A percentile compares a stretch with the other conserved stretches of the same genome.
Evolutionary conservation across 1,284 basidiomycete genomes (phyloP).

Genomic region (Tranzscheliella williamsii): DNA sequence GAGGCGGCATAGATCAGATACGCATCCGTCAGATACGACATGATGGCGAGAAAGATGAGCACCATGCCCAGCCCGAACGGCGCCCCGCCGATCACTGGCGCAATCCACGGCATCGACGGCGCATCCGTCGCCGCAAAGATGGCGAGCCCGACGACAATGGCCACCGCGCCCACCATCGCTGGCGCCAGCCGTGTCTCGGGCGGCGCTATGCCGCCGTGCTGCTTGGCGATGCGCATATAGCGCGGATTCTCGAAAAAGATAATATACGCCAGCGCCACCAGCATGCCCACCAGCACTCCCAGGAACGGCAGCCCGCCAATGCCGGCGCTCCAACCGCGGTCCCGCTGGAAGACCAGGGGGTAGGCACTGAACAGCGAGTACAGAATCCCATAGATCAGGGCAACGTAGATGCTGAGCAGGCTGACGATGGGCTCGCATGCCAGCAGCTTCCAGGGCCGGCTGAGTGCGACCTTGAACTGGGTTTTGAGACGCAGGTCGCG

Average conservation of each 20-base stretch:
- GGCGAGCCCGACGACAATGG: constrained; percentile 63
- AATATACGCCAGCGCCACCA: constrained; percentile 44
- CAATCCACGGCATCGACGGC: constrained; percentile 60
- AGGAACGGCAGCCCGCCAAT: constrained; percentile 59
- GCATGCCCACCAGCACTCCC: constrained; percentile 57
- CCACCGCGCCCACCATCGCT: constrained; percentile 56
- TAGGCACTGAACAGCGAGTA: constrained; percentile 57
- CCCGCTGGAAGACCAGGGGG: constrained; percentile 56
- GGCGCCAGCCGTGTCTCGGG: constrained; percentile 49
- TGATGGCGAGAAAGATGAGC: constrained; percentile 67
- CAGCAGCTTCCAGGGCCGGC: constrained; percentile 62
- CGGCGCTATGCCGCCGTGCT: constrained; percentile 50
- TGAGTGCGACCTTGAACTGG: constrained; percentile 47
- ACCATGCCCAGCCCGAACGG: constrained; percentile 59
- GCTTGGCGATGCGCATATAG: constrained; percentile 35
- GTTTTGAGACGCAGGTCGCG: constrained; percentile 36
- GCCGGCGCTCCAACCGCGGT: constrained; percentile 51
- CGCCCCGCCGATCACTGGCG: constrained; percentile 35
- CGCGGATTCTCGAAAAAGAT: constrained; percentile 48
- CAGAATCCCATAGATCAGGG: constrained; percentile 70
- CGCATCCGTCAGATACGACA: constrained; percentile 65
- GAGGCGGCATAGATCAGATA: constrained; percentile 65
- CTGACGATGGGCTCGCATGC: constrained; percentile 77
- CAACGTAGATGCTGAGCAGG: constrained; percentile 73
- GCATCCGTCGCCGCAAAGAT: constrained; percentile 50